Evolutionary conservation across 495 filamentous ascomycete genomes (phyloP).

Genomic region (Aspergillus sparsus): DNA sequence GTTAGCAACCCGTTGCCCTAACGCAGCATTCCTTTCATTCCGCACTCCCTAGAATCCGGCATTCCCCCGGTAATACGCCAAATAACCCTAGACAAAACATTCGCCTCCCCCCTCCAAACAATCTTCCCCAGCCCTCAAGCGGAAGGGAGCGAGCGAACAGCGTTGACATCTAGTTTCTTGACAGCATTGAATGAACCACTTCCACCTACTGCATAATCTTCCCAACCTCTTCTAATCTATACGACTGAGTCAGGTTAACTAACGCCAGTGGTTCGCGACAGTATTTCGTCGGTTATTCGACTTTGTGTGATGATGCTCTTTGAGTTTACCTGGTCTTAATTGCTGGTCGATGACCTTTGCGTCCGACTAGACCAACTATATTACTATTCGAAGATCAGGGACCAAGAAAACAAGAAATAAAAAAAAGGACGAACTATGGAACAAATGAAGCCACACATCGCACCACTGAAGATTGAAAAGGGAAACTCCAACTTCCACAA

Average conservation of each 20-base stretch:
- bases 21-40: slow-evolving; percentile 39
- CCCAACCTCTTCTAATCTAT: not conserved
- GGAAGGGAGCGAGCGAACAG: slow-evolving; percentile 16
- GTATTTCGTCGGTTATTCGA: not conserved
- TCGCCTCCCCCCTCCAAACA: slow-evolving; percentile 19
- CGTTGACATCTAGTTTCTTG: slow-evolving; percentile 11
- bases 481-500: slow-evolving; percentile 47
- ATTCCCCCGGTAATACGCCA: slow-evolving; percentile 33
- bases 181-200: slow-evolving; percentile 10
- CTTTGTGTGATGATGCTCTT: slow-evolving; percentile 34
- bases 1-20: slow-evolving; percentile 29
- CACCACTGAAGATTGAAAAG: slow-evolving; percentile 74
- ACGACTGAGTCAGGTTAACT: not conserved
- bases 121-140: slow-evolving; percentile 22
- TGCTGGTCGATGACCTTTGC: slow-evolving; percentile 39
- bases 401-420: slow-evolving; percentile 10
- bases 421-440: slow-evolving; percentile 33
- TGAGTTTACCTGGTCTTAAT: slow-evolving; percentile 34
- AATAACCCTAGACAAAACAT: slow-evolving; percentile 24
- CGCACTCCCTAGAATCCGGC: slow-evolving; percentile 30
- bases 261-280: not conserved
- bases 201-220: slow-evolving; percentile 4
- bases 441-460: slow-evolving; percentile 57
- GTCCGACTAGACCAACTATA: slow-evolving; percentile 17
- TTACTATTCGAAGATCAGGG: slow-evolving; percentile 14